Evolutionary conservation across 345 rosid genomes (phyloP).

Genomic region (Raphanus sativus): DNA sequence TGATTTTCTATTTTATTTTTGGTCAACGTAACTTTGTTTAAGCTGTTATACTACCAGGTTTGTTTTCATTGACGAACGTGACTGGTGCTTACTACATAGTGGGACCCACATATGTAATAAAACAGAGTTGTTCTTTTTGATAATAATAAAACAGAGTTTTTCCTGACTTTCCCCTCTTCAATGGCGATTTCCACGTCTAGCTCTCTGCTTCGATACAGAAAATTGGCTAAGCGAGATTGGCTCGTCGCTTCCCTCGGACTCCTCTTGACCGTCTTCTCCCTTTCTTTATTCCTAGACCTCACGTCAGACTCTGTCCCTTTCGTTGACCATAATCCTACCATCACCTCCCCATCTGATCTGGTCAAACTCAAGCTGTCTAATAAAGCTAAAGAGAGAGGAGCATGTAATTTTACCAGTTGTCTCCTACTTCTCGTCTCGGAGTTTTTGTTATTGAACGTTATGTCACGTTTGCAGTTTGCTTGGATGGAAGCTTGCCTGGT

Average conservation of each 20-base stretch:
- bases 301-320: background rate
- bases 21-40: background rate
- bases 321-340: background rate
- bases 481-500: conserved; percentile 2
- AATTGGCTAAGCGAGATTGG: background rate
- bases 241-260: background rate
- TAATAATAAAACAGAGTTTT: background rate
- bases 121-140: background rate
- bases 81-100: background rate
- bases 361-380: background rate
- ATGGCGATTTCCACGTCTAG: background rate
- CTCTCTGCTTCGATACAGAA: background rate
- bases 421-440: background rate
- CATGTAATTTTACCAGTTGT: background rate
- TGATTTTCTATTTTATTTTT: background rate
- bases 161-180: background rate
- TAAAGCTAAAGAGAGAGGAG: background rate
- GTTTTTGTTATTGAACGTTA: background rate
- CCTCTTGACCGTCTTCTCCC: background rate
- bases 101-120: background rate
- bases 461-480: background rate
- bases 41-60: background rate
- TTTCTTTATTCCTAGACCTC: background rate
- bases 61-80: background rate
- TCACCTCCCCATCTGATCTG: background rate